Evolutionary conservation across 371 early-diverging fungal species (phyloP).

Genomic region (Mortierella sp.): DNA sequence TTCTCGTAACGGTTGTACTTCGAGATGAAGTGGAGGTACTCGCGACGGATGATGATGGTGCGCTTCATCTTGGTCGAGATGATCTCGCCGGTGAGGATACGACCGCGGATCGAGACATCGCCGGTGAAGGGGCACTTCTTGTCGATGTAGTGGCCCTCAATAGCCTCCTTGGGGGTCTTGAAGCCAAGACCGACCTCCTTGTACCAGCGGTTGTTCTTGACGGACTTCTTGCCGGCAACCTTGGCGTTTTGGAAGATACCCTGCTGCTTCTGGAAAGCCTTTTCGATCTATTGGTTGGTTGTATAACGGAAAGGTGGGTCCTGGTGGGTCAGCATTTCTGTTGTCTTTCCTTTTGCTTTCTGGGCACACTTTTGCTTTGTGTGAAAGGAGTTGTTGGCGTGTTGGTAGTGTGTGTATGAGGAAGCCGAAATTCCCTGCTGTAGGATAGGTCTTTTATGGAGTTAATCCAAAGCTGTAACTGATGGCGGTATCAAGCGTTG

Average conservation of each 20-base stretch:
- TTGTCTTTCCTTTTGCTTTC: not conserved
- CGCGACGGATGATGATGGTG: conserved; percentile 98
- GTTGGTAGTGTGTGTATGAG: not conserved
- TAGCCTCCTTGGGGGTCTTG: conserved; percentile 99
- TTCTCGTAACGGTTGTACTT: conserved; percentile 99
- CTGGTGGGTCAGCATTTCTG: conserved; percentile 7
- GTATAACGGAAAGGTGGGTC: not conserved
- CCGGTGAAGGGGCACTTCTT: conserved; percentile 99
- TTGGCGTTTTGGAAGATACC: conserved; percentile 97
- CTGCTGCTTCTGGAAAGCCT: conserved; percentile 98
- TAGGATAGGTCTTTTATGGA: too few relatives aligned
- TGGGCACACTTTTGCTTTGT: not conserved
- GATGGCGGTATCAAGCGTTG: not conserved
- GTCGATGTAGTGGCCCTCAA: conserved; percentile 98
- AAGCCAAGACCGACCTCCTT: conserved; percentile 99
- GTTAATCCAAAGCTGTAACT: not conserved
- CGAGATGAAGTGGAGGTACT: conserved; percentile 99
- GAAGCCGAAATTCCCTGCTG: not conserved
- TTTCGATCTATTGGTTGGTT: conserved; percentile 70
- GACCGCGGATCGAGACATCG: conserved; percentile 98
- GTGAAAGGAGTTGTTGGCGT: not conserved
- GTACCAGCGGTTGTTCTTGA: conserved; percentile 89
- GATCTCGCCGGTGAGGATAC: conserved; percentile 98
- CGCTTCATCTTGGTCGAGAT: conserved; percentile 99
- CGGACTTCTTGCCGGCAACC: conserved; percentile 82